Evolutionary conservation across 805 yeast genomes (phyloP), one percentile per base, ranked within the genome.

Genomic region (Kazachstania viticola): DNA sequence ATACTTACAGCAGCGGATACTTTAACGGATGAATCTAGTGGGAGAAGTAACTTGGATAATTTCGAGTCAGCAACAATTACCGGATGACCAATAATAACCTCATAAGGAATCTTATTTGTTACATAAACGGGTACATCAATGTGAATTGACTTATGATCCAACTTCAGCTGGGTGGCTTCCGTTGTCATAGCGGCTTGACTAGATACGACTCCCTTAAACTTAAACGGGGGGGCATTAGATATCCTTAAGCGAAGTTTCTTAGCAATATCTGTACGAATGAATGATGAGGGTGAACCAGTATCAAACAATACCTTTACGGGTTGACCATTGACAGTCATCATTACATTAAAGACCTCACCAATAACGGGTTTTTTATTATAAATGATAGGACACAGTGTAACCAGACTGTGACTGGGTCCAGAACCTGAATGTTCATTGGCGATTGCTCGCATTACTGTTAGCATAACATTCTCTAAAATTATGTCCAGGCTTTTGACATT

Each of bases 271-370:
- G 14, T 22, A 4, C 32, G 21, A 22, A 33, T 28, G 25, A 33
- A 33, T 25, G 36, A 33, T 9, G 32, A 19, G 14, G 32, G 32
- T 9, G 36, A 33, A 8, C 32, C 36, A 25, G 24, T 28, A 17
- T 33, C 32, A 19, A 33, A 18, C 23, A 33, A 14, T 17, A 23
- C 25, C 13, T 23, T 23, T 6, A 23, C 25, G 13, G 8, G 8
- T 23, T 23, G 14, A n/a, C 13, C 13, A 7, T 23, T 23, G 13
- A 11, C 14, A 23, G 13, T 9, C 25, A 23, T 23, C 13, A 12
- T 7, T 11, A 23, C 25, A 23, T 23, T 23, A 12, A 23, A 23
- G 13, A 23, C 25, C 13, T 23, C 14, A 23, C 25, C 25, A 9
- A 23, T 14, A 11, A 12, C 25, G 13, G 25, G 25, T 12, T n/a